Base-by-base conservation (phyloP, 495 filamentous ascomycete genomes). In the Tetracladium setigerum region DNA sequence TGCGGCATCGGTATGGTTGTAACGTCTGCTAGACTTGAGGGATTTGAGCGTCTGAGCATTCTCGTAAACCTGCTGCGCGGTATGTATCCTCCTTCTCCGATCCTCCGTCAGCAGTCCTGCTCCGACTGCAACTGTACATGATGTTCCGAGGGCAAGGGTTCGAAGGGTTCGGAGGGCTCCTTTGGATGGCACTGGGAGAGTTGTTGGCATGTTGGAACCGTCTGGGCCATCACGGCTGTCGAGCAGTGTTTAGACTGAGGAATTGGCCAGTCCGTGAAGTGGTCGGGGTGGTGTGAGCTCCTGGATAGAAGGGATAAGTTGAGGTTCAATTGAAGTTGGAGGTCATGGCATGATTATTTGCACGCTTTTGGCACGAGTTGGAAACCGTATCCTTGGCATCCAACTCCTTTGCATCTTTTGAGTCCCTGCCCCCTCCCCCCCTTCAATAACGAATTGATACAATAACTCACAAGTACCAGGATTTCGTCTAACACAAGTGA, bases 181-280 rank as follows among this genome's bases (percentile, higher is more conserved):
- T 62, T 74, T 76, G 46, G 74, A 77, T 31, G 73, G 72, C 37
- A 75, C 66, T 49, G 69, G 69, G 32, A 73, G 65, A 36, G 66
- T 52, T 7, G 45, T 46, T 10, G 56, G 52, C 56, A 59, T 59
- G 32, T 38, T 37, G 13, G 18, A 16, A 22, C 10, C n/a, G 9
- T 11, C 12, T 12, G 37, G 14, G 50, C 46, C 42, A 39, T 54
- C 14, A 41, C 38, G 47, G 40, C 7, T 27, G 22, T 10, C 13
- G 10, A 45, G 30, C 31, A 19, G n/a, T 22, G 16, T 34, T 32
- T 9, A 27, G 45, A 14, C 7, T 3, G 22, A 27, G 22, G 22
- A 27, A 27, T 27, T 27, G 63, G 39, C 61, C 50, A 71, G 57
- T 49, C 47, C 46, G 35, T 22, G 37, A 44, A 39, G n/a, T 39